Conservation (phyloP, 139 green algal genomes). For the Micromonas pusilla region DNA sequence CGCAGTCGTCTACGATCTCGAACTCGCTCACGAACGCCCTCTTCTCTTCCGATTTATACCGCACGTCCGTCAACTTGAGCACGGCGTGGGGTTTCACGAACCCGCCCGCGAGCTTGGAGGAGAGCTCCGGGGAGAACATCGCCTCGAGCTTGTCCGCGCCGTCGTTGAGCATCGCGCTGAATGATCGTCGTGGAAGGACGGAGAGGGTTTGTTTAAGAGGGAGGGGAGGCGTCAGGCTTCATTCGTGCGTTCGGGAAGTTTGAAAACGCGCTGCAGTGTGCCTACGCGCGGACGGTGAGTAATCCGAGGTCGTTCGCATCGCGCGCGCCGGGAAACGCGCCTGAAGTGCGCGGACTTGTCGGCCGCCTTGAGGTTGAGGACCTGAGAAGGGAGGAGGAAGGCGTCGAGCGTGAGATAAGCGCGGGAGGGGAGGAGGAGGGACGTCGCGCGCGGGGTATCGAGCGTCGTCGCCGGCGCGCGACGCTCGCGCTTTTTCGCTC, state of each 20-base stretch:
- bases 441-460: neutral
- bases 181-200: neutral
- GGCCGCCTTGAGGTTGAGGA: conserved; percentile 9
- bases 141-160: conserved; percentile 4
- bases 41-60: neutral
- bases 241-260: too few species aligned
- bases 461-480: neutral
- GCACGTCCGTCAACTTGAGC: conserved; percentile 16
- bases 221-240: too few species aligned
- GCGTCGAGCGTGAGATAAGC: neutral
- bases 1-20: neutral
- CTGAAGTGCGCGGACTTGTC: neutral
- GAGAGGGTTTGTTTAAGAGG: neutral
- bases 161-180: conserved; percentile 18
- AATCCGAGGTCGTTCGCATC: too few species aligned
- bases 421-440: neutral
- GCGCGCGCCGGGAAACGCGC: neutral
- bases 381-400: neutral
- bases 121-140: neutral
- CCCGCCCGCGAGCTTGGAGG: neutral
- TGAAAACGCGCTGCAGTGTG: too few species aligned
- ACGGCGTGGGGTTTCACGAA: conserved; percentile 4
- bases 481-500: too few species aligned
- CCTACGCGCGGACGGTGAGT: too few species aligned
- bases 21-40: conserved; percentile 4